A percentile compares a stretch with the other conserved stretches of the same genome.
Evolutionary conservation across 2,329 filamentous ascomycete genomes (phyloP).

Genomic region (Aspergillus fructus): DNA sequence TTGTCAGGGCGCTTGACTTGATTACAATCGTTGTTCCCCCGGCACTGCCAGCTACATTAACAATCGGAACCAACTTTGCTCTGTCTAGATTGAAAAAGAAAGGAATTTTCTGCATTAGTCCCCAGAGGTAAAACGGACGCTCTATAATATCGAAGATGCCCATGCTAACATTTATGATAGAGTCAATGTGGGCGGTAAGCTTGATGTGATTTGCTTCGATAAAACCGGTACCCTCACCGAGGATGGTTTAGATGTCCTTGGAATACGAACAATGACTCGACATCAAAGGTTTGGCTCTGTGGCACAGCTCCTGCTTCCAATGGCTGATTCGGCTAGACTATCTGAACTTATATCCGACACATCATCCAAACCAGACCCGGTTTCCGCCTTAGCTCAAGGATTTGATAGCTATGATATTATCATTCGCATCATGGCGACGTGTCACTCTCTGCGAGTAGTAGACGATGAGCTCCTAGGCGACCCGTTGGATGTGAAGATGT

Average conservation of each 20-base stretch:
- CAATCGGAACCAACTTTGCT: conserved; percentile 95
- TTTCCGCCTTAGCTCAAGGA: conserved; percentile 60
- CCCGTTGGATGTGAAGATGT: conserved; percentile 96
- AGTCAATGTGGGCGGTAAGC: conserved; percentile 93
- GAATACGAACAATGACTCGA: conserved; percentile 73
- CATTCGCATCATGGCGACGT: conserved; percentile 94
- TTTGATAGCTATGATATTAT: conserved; percentile 67
- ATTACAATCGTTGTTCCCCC: conserved; percentile 98
- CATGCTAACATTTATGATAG: conserved; percentile 38
- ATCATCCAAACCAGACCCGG: conserved; percentile 49
- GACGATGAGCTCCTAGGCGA: conserved; percentile 90
- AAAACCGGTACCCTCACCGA: conserved; percentile 98
- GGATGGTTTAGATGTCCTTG: conserved; percentile 90
- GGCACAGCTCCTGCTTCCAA: not conserved
- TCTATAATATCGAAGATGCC: not conserved
- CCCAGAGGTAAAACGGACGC: conserved; percentile 58
- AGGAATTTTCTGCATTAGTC: conserved; percentile 95
- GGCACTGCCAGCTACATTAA: conserved; percentile 88
- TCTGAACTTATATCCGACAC: conserved; percentile 71
- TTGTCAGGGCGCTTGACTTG: conserved; percentile 87
- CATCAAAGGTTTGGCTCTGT: conserved; percentile 43
- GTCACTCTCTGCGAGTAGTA: conserved; percentile 83
- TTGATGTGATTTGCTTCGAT: conserved; percentile 96
- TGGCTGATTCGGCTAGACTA: conserved; percentile 52
- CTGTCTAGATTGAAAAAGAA: conserved; percentile 81